A percentile compares a stretch with the other conserved stretches of the same genome.
These are phyloP conservation scores for Mycena citricolor DNA, from an alignment of 1,284 basidiomycete genomes.

Conservation along the genomic window DNA sequence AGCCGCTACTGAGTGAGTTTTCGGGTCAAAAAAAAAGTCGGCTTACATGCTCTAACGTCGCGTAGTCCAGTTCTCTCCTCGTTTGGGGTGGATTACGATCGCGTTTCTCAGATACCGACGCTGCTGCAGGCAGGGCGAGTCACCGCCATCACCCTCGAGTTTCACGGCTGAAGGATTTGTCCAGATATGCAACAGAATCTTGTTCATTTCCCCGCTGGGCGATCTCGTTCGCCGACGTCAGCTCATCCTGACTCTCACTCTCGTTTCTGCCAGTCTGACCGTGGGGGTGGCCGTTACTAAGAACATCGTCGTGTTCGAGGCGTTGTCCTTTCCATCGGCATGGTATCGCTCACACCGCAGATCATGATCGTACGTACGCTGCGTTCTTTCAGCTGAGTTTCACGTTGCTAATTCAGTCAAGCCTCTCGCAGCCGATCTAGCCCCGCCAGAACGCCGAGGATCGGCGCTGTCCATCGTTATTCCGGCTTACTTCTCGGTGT, in stretches of 20 bases:
- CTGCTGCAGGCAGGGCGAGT: slow-evolving; percentile 46
- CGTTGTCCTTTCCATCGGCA: slow-evolving; percentile 57
- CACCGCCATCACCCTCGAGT: neutral
- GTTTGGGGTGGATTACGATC: slow-evolving; percentile 56
- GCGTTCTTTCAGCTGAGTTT: neutral
- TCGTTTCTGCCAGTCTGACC: slow-evolving; percentile 47
- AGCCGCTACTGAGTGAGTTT: slow-evolving; percentile 59
- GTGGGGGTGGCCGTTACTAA: slow-evolving; percentile 57
- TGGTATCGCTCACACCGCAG: slow-evolving; percentile 55
- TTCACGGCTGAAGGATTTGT: neutral
- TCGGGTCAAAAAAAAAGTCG: neutral
- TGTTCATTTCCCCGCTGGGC: slow-evolving; percentile 64
- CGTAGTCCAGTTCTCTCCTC: slow-evolving; percentile 52
- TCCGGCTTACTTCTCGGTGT: slow-evolving; percentile 72
- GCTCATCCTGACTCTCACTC: slow-evolving; percentile 48
- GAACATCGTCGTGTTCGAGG: slow-evolving; percentile 51
- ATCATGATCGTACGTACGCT: slow-evolving; percentile 48
- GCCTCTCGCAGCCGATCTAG: slow-evolving; percentile 66
- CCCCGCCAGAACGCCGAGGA: slow-evolving; percentile 60
- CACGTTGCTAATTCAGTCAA: slow-evolving; percentile 12
- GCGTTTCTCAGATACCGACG: slow-evolving; percentile 55
- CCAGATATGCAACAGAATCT: slow-evolving; percentile 58
- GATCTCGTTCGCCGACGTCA: slow-evolving; percentile 65
- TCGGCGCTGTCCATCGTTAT: slow-evolving; percentile 66
- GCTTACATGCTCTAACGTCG: neutral